phyloP scores from a whole-genome alignment of 768 basidiomycete species.

The Xerocomellus chrysenteron region DNA sequence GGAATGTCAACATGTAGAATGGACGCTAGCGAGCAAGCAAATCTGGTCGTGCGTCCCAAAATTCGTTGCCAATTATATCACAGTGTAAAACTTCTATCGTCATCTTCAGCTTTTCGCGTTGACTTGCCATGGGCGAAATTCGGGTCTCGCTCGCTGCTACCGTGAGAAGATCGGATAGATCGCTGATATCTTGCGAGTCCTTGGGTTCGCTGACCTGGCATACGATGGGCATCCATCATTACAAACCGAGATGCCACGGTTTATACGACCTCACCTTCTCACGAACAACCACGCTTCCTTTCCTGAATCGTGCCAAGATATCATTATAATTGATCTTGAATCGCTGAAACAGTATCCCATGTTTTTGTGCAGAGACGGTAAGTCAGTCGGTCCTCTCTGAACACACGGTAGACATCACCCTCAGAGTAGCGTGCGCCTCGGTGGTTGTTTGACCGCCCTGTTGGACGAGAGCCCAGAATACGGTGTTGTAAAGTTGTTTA shows the following conservation, averaged over 20 bases:
- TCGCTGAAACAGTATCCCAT: constrained; percentile 82
- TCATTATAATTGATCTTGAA: constrained; percentile 90
- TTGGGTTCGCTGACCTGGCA: constrained; percentile 10
- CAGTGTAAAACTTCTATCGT: constrained; percentile 67
- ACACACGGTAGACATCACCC: constrained; percentile 42
- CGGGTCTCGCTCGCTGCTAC: background rate
- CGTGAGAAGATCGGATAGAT: background rate
- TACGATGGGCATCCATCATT: background rate
- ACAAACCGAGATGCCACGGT: background rate
- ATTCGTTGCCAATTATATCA: constrained; percentile 79
- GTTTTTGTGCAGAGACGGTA: constrained; percentile 84
- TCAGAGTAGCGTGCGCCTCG: constrained; percentile 79
- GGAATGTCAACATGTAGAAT: background rate
- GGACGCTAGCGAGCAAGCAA: constrained; percentile 38
- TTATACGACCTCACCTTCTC: constrained; percentile 42
- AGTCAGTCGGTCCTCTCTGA: constrained; percentile 6
- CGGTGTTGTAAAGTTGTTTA: constrained; percentile 98
- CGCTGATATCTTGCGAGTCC: background rate
- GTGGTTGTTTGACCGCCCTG: constrained; percentile 74
- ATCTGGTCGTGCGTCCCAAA: constrained; percentile 67
- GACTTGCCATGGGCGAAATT: constrained; percentile 29
- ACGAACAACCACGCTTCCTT: constrained; percentile 83
- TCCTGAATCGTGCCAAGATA: constrained; percentile 67
- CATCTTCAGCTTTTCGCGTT: constrained; percentile 37
- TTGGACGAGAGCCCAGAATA: constrained; percentile 91